phyloP scores from a whole-genome alignment of 371 early-diverging fungal genomes.

The Saksenaea oblongispora region DNA sequence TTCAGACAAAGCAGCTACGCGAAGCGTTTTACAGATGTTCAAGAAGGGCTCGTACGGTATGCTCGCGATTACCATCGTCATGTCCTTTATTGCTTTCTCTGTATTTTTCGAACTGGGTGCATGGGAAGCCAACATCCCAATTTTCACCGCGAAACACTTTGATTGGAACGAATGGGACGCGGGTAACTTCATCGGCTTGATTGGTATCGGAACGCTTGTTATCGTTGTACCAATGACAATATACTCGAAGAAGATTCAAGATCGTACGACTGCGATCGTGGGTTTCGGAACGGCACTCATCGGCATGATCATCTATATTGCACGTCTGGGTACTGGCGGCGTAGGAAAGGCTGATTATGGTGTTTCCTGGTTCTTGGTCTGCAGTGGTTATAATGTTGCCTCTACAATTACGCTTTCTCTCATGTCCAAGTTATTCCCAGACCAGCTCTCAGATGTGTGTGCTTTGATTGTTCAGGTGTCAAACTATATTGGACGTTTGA shows the following conservation, averaged over 20 bases:
- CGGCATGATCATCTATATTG: background rate
- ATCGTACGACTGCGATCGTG: background rate
- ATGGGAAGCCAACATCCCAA: background rate
- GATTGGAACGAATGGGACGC: constrained; percentile 2
- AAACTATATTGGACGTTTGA: background rate
- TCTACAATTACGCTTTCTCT: background rate
- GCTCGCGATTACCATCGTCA: background rate
- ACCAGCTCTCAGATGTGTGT: background rate
- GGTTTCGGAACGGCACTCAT: background rate
- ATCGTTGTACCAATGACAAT: background rate
- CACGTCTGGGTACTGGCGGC: background rate
- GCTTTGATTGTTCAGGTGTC: background rate
- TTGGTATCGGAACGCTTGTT: background rate
- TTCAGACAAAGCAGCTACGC: background rate
- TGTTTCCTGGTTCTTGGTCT: background rate
- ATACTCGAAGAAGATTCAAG: background rate
- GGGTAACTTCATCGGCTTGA: background rate
- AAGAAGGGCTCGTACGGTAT: background rate
- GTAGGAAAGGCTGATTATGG: background rate
- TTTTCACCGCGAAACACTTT: background rate
- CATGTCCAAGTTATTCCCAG: background rate
- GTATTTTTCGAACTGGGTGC: background rate
- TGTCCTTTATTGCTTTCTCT: background rate
- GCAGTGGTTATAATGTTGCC: background rate
- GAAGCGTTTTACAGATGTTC: background rate